Conservation (phyloP, 2,329 filamentous ascomycete species). For the Lasiodiplodia gonubiensis region DNA sequence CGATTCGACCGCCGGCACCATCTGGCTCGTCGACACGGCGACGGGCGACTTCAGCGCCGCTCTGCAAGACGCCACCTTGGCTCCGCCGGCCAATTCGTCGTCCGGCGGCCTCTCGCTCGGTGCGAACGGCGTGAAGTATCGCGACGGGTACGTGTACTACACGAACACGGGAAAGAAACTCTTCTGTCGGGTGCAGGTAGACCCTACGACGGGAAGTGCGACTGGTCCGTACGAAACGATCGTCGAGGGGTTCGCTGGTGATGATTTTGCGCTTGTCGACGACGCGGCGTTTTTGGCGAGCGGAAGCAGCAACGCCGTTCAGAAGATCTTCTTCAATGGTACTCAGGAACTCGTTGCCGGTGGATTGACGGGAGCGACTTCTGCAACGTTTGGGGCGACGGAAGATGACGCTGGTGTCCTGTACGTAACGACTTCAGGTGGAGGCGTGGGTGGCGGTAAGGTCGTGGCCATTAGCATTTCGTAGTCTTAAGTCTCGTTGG, state of each 20-base stretch:
- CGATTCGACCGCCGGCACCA: conserved; percentile 34
- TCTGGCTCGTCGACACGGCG: conserved; percentile 31
- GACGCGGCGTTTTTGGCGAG: not conserved
- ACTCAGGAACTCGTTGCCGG: conserved; percentile 27
- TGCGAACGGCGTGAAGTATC: conserved; percentile 35
- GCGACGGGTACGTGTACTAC: conserved; percentile 33
- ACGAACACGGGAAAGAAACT: conserved; percentile 32
- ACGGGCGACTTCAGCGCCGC: conserved; percentile 30
- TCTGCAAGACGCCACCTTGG: conserved; percentile 32
- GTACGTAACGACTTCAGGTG: conserved; percentile 32
- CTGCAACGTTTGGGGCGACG: conserved; percentile 32
- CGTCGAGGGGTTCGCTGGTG: not conserved
- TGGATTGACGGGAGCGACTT: conserved; percentile 31
- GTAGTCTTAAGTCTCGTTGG: not conserved
- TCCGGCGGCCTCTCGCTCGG: conserved; percentile 31
- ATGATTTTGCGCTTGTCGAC: not conserved
- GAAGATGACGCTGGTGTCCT: conserved; percentile 31
- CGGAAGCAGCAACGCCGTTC: not conserved
- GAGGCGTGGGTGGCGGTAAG: not conserved
- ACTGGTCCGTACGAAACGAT: not conserved
- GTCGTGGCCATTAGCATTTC: not conserved
- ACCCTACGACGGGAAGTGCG: conserved; percentile 25
- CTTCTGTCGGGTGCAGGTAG: conserved; percentile 32
- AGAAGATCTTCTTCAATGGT: conserved; percentile 31
- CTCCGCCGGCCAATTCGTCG: conserved; percentile 26